Base-by-base conservation (phyloP, 2,329 filamentous ascomycete species). In the Laburnicola sp. region DNA sequence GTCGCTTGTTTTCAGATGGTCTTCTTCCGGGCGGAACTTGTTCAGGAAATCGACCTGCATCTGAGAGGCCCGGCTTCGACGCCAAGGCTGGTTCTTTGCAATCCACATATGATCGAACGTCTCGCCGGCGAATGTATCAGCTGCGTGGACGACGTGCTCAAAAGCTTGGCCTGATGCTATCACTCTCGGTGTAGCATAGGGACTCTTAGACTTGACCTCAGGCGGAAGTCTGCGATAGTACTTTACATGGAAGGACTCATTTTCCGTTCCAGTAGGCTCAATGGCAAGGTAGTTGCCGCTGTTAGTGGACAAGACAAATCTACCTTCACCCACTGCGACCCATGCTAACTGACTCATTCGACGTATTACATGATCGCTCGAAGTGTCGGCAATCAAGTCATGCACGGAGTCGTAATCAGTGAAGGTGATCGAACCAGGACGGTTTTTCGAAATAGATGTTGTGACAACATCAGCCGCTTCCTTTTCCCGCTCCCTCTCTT, bases 351-450 rank as follows among this genome's bases (percentile, higher is more conserved):
- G 79, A 67, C 91, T 96, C 21, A 95, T 77, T 11, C 81, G 77
- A 38, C 90, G 85, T 54, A 97, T 91, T 65, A 92, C 87, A 38
- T 80, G 80, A 64, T 97, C 93, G 26, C 83, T 84, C 2, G 86
- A 87, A 0, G 86, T 87, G 69, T 97, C 93, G 38, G 86, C 82
- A 31, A 99, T 87, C 10, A 99, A 81, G 64, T 97, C 94, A 58
- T 91, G 86, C n/a, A 99, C 86, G 2, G 88, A 93, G 51, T 89
- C 88, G 70, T 97, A 99, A 62, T 96, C 90, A 6, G 89, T 93
- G 65, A 97, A 96, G 0, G 84, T 87, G 27, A 97, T 76, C 21
- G 79, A 81, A 8, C 79, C 71, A 2, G 66, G 64, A 11, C 67
- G 31, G 11, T 60, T 68, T n/a, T 42, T 60, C 57, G 43, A 67